Evolutionary conservation across 2,329 filamentous ascomycete species (phyloP).

Genomic region (Colletotrichum lini): DNA sequence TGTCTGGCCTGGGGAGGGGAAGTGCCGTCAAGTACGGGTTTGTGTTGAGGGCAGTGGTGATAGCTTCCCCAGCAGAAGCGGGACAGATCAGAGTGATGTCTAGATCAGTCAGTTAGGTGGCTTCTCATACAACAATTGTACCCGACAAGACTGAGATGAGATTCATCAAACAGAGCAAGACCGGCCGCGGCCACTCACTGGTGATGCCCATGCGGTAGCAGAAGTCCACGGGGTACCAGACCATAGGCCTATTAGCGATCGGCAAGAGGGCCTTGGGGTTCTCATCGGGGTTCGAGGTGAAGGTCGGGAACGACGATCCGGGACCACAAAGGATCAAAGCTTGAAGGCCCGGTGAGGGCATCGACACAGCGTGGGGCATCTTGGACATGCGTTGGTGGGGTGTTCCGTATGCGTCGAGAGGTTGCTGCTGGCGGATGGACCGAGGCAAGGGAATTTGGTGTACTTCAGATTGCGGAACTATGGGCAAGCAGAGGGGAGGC

Average conservation of each 20-base stretch:
- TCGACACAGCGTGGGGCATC: slow-evolving; percentile 83
- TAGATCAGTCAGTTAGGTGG: slow-evolving; percentile 51
- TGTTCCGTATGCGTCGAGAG: slow-evolving; percentile 16
- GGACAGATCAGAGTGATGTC: slow-evolving; percentile 75
- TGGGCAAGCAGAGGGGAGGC: background rate
- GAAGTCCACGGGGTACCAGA: slow-evolving; percentile 91
- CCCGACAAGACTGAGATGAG: slow-evolving; percentile 5
- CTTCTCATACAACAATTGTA: slow-evolving; percentile 4
- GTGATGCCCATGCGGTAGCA: slow-evolving; percentile 86
- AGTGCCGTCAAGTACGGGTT: slow-evolving; percentile 84
- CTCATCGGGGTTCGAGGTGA: slow-evolving; percentile 84
- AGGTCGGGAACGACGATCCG: slow-evolving; percentile 85
- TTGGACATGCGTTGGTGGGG: slow-evolving; percentile 42
- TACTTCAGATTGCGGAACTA: background rate
- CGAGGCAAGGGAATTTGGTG: background rate
- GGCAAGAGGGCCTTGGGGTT: slow-evolving; percentile 87
- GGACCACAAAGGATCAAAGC: slow-evolving; percentile 88
- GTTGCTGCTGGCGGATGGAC: background rate
- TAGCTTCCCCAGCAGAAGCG: slow-evolving; percentile 75
- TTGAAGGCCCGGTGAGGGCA: slow-evolving; percentile 84
- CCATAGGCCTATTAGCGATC: slow-evolving; percentile 88
- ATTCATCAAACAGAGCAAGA: background rate
- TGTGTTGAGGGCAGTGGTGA: slow-evolving; percentile 79
- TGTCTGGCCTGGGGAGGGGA: slow-evolving; percentile 79
- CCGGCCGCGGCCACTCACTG: slow-evolving; percentile 61